Evolutionary conservation across 192 early-diverging fungal species (phyloP), one percentile per base, ranked within the genome.

Genomic region (Funneliformis mosseae): DNA sequence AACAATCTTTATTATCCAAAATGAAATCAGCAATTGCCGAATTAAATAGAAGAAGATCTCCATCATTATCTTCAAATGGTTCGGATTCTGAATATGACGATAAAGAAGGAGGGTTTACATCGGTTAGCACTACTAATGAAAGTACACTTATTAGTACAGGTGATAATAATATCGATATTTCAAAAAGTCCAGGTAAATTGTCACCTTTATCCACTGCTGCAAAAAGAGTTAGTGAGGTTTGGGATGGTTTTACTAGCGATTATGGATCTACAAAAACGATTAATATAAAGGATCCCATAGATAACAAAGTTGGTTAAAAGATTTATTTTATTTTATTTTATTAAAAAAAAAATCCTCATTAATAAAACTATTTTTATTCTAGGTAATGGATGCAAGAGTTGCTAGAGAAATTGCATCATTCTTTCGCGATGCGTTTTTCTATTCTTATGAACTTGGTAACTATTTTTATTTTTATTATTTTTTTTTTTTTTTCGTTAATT

Each of bases 341-440:
- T 10, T 23, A 7, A 14, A 11, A 50, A 23, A 50, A 55, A 14
- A 55, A 27, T 33, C 33, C 0, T 18, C 2, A 76, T 76, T 61
- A 11, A 9, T 41, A 2, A 33, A 12, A 74, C 7, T 46, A 71
- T 39, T 55, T 25, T 74, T 46, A 48, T 74, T 33, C 16, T 74
- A 77, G 18, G 33, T 70, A 2, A 76, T 91, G 73, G 90, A 91
- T 33, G 76, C 81, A 25, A 83, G 90, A 12, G 72, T 91, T 18
- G 66, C 88, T 3, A 81, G 82, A 25, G 87, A 91, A 77, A 80
- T 91, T 3, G 83, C 78, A 14, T 78, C 84, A 14, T 72, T 90
- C 27, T 89, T 91, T 80, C 78, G 84, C 11, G 66, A 77, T 5
- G 86, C 85, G 66, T 89, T 89, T 75, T 82, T 87, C 64, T 89